These are phyloP conservation scores for Symmetrospora coprosmae DNA, from an alignment of 768 basidiomycete species.

Conservation along the genomic window DNA sequence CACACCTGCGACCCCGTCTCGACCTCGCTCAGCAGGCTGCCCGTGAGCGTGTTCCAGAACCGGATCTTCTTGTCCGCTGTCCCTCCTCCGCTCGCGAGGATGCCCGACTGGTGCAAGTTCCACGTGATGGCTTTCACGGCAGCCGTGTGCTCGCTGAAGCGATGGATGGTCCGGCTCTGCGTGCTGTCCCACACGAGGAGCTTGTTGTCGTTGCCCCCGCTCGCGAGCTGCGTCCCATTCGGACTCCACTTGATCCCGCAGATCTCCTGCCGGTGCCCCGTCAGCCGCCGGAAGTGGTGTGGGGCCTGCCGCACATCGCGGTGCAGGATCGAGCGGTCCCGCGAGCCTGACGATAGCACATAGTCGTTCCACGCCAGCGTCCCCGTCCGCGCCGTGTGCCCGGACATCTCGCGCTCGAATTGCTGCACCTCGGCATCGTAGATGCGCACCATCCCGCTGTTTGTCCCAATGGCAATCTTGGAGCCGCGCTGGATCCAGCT, in stretches of 20 bases:
- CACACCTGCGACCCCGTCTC: slow-evolving; percentile 92
- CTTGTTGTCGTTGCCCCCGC: slow-evolving; percentile 97
- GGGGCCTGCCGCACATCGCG: slow-evolving; percentile 71
- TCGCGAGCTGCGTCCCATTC: slow-evolving; percentile 53
- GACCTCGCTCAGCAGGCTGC: slow-evolving; percentile 61
- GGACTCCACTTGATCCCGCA: slow-evolving; percentile 88
- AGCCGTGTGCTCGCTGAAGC: slow-evolving; percentile 90
- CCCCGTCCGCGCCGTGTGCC: slow-evolving; percentile 78
- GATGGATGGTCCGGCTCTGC: slow-evolving; percentile 54
- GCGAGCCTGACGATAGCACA: slow-evolving; percentile 74
- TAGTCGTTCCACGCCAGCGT: slow-evolving; percentile 86
- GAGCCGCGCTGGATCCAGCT: slow-evolving; percentile 86
- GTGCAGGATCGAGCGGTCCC: slow-evolving; percentile 80
- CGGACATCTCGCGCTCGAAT: slow-evolving; percentile 66
- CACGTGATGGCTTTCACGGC: slow-evolving; percentile 97
- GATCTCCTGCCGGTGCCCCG: slow-evolving; percentile 62
- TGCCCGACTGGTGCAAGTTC: slow-evolving; percentile 84
- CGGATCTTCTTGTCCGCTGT: slow-evolving; percentile 98
- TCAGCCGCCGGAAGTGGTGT: slow-evolving; percentile 51
- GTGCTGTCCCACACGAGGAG: slow-evolving; percentile 91
- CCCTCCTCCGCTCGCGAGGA: slow-evolving; percentile 87
- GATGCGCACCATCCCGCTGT: slow-evolving; percentile 75
- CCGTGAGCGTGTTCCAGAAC: slow-evolving; percentile 88
- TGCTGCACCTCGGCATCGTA: slow-evolving; percentile 73
- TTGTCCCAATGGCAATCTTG: slow-evolving; percentile 80